Percentiles rank a stretch among this genome's conserved stretches.
phyloP scores from a whole-genome alignment of 306 rosid genomes.

The Dicorynia guianensis region DNA sequence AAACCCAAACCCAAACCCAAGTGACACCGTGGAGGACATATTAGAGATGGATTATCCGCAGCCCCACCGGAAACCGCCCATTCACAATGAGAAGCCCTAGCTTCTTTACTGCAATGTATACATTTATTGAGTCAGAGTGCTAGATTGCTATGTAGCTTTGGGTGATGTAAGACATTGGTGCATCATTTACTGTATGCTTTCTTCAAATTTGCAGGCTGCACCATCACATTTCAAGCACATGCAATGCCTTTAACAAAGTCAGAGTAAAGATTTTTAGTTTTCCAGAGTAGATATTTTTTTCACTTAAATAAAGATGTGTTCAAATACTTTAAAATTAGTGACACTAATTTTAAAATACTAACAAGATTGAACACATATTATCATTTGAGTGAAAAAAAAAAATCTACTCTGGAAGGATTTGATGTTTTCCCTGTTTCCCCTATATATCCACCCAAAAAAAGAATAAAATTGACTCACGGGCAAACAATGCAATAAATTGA shows the following conservation, averaged over 20 bases:
- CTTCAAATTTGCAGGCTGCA: constrained; percentile 23
- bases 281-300: too few species aligned
- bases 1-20: constrained; percentile 45
- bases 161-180: not conserved
- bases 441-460: not conserved
- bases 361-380: too few species aligned
- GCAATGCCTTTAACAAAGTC: constrained; percentile 26
- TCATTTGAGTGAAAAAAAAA: too few species aligned
- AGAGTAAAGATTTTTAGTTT: not conserved
- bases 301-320: too few species aligned
- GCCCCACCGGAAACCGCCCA: constrained; percentile 89
- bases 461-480: constrained; percentile 8
- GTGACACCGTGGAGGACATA: constrained; percentile 55
- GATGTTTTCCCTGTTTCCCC: not conserved
- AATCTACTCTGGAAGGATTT: too few species aligned
- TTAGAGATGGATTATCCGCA: constrained; percentile 74
- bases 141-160: not conserved
- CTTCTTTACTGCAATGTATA: not conserved
- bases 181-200: not conserved
- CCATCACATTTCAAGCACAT: constrained; percentile 6
- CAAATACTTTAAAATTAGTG: too few species aligned
- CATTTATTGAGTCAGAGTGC: not conserved
- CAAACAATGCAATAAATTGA: constrained; percentile 7
- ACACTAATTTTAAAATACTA: too few species aligned
- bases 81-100: constrained; percentile 78